Conservation (phyloP, 2,329 filamentous ascomycete species). For the Lecanicillium sp. region DNA sequence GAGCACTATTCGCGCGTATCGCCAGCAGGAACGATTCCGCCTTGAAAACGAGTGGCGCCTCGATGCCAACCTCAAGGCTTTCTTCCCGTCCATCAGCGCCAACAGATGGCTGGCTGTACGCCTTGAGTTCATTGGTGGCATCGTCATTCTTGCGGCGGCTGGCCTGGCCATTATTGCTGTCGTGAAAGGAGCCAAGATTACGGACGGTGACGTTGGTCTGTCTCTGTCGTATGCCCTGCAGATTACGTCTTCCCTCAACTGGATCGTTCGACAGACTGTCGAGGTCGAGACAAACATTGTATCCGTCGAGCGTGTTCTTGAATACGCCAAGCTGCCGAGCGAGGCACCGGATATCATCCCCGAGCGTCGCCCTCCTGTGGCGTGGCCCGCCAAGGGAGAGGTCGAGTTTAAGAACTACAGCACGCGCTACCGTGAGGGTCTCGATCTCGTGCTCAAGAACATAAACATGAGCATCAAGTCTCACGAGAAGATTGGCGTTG, state of each 20-base stretch:
- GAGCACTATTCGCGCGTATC: conserved; percentile 90
- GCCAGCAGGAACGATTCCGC: conserved; percentile 79
- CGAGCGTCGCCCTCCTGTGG: conserved; percentile 75
- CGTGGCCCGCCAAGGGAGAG: conserved; percentile 85
- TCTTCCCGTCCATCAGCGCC: conserved; percentile 91
- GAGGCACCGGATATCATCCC: conserved; percentile 93
- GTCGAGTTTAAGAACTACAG: conserved; percentile 92
- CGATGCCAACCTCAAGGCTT: conserved; percentile 88
- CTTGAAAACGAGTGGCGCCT: conserved; percentile 96
- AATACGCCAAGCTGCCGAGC: conserved; percentile 85
- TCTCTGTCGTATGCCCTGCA: conserved; percentile 96
- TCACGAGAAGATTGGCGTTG: conserved; percentile 96
- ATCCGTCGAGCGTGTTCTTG: conserved; percentile 92
- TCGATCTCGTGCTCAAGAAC: conserved; percentile 90
- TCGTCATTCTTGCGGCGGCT: conserved; percentile 86
- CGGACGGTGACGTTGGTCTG: conserved; percentile 75
- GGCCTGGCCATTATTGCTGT: conserved; percentile 77
- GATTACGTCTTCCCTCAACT: conserved; percentile 95
- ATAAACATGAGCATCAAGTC: conserved; percentile 89
- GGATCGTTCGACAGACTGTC: conserved; percentile 97
- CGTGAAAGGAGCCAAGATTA: conserved; percentile 54
- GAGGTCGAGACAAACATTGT: conserved; percentile 99
- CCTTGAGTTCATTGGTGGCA: conserved; percentile 87
- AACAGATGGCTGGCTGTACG: conserved; percentile 92
- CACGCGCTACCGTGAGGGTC: conserved; percentile 79